Evolutionary conservation across 2,329 filamentous ascomycete species (phyloP), one percentile per base, ranked within the genome.

Genomic region (Lachnellula suecica): DNA sequence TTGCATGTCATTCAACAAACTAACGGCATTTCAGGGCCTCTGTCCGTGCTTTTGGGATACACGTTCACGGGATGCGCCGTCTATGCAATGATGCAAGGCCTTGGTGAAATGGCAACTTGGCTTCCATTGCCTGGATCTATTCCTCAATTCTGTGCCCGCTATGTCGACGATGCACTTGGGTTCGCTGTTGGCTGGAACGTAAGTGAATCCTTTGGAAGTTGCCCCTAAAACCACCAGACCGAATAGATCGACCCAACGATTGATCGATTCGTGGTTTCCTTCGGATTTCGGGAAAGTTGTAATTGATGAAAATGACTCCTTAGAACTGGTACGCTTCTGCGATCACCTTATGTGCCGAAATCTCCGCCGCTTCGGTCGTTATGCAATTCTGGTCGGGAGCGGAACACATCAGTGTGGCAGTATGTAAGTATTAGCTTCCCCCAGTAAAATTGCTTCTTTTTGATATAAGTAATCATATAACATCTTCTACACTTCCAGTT

Each of bases 141-240:
- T 70, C 77, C 42, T 69, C 79, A 67, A 68, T 79, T 61, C 69
- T 81, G 53, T 49, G 63, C 65, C 15, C 64, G 65, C 44, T 68
- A 67, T 23, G 56, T 78, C 20, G 78, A 81, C 54, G 77, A 79
- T 58, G 77, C 79, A 2, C 74, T 80, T 49, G 78, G 78, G 23
- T 81, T 81, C 56, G 77, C 78, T 4, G 69, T 80, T 19, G 80
- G 78, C 0, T 82, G 78, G 79, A 82, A 82, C 53, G 81, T 45
- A 83, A 62, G 56, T 91, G 20, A 24, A 35, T 25, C 90, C 71
- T 89, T 20, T 27, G 6, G 84, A 82, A 88, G 88, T 65, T 46
- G 27, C 27, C 22, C 17, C 3, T 20, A 23, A 11, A 20, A 15
- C n/a, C 9, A 24, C 11, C 19, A 24, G 6, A 15, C 15, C 15